phyloP scores from a whole-genome alignment of 1,284 basidiomycete genomes.

The Laetiporus sulphureus region DNA sequence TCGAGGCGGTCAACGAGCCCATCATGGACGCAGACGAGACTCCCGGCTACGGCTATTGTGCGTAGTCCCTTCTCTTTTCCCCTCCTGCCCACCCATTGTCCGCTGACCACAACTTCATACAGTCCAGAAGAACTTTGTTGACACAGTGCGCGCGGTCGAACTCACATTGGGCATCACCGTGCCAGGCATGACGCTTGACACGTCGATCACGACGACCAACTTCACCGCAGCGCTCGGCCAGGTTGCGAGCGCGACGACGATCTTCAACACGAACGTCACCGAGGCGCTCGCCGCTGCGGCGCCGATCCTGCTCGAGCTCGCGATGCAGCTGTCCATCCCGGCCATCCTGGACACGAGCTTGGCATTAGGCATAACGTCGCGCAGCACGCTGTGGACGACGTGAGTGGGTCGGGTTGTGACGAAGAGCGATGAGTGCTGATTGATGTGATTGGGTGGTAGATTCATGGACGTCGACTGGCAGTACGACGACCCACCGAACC shows the following conservation, averaged over 20 bases:
- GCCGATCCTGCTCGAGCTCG: constrained; percentile 43
- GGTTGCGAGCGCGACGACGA: constrained; percentile 15
- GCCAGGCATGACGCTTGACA: constrained; percentile 15
- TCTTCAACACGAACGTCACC: constrained; percentile 39
- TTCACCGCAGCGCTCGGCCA: constrained; percentile 36
- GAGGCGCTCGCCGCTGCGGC: constrained; percentile 39
- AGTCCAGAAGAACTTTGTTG: constrained; percentile 71
- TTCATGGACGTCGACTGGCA: constrained; percentile 81
- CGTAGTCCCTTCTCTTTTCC: constrained; percentile 9
- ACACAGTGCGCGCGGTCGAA: constrained; percentile 60
- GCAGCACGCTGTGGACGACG: constrained; percentile 43
- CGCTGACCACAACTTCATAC: no score
- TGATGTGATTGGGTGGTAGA: constrained; percentile 27
- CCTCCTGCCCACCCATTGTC: neutral
- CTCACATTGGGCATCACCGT: constrained; percentile 46
- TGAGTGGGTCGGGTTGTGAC: constrained; percentile 18
- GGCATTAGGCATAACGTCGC: constrained; percentile 8
- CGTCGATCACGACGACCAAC: constrained; percentile 27
- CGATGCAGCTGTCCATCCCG: constrained; percentile 27
- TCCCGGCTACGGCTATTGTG: constrained; percentile 64
- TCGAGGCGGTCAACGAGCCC: constrained; percentile 73
- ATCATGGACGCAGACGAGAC: constrained; percentile 60
- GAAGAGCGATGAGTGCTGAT: neutral
- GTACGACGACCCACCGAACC: constrained; percentile 57
- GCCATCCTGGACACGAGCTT: constrained; percentile 22